Evolutionary conservation across 176 grass and related monocot species (phyloP).

Genomic region (Rhynchospora tenuis): DNA sequence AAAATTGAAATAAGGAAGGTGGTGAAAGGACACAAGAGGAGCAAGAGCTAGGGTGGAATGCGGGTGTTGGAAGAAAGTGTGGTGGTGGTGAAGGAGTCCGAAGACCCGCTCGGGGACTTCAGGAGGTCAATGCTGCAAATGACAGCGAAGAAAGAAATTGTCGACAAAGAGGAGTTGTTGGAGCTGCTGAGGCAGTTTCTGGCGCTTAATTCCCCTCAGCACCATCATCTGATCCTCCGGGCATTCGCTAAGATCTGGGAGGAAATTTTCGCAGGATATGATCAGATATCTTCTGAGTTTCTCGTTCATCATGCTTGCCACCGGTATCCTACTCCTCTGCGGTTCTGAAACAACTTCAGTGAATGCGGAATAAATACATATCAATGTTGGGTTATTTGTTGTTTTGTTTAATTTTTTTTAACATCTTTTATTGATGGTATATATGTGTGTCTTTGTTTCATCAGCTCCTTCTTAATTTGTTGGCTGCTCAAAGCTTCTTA

Average conservation of each 20-base stretch:
- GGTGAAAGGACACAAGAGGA: background rate
- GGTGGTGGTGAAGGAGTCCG: too few species aligned
- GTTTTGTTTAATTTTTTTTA: background rate
- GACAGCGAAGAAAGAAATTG: conserved; percentile 80
- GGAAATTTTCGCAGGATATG: conserved; percentile 51
- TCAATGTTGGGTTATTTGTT: background rate
- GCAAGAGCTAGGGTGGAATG: background rate
- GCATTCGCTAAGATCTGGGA: conserved; percentile 95
- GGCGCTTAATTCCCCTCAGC: conserved; percentile 56
- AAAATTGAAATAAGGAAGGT: background rate
- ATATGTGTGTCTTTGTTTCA: too few species aligned
- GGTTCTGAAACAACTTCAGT: background rate
- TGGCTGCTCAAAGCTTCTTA: too few species aligned
- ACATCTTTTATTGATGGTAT: background rate
- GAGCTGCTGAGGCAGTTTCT: conserved; percentile 77
- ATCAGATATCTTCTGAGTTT: background rate
- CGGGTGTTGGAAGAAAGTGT: conserved; percentile 58
- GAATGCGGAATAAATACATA: background rate
- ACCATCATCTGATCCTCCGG: conserved; percentile 74
- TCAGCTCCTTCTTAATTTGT: too few species aligned
- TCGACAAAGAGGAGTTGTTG: conserved; percentile 45
- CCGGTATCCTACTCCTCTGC: conserved; percentile 11
- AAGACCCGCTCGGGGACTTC: conserved; percentile 81
- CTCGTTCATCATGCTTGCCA: conserved; percentile 9
- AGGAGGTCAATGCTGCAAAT: conserved; percentile 87